Percentiles rank a stretch among this genome's conserved stretches.
Conservation (phyloP, 176 grass and related monocot species). For the Elaeis guineensis region DNA sequence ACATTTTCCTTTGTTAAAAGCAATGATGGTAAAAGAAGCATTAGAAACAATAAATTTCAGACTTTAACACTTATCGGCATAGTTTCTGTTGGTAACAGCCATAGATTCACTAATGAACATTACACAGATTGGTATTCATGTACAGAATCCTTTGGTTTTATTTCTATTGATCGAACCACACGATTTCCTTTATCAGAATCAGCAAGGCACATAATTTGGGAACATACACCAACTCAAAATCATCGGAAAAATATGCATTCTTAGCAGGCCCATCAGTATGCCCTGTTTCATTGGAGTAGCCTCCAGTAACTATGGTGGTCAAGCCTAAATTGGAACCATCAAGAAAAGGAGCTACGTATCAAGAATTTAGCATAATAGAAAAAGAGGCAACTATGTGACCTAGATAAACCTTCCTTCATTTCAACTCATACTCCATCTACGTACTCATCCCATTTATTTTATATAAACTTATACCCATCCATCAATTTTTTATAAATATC, state of each 20-base stretch:
- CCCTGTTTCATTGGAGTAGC: constrained; percentile 24
- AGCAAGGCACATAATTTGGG: constrained; percentile 51
- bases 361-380: neutral
- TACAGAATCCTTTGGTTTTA: constrained; percentile 45
- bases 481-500: no score
- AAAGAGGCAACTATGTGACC: no score
- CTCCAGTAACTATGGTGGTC: constrained; percentile 63
- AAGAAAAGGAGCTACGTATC: neutral
- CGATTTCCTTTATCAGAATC: constrained; percentile 51
- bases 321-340: constrained; percentile 19
- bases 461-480: no score
- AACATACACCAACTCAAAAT: constrained; percentile 60
- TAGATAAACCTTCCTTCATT: no score
- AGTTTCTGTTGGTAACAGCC: no score
- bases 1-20: no score
- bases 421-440: no score
- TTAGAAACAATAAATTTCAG: no score
- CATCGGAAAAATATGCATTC: constrained; percentile 50
- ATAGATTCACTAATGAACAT: no score
- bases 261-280: constrained; percentile 53
- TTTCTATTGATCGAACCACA: constrained; percentile 51
- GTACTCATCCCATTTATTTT: no score
- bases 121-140: neutral
- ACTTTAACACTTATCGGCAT: no score
- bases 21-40: no score